phyloP scores from a whole-genome alignment of 2,329 filamentous ascomycete genomes.

The Calonectria henricotiae region DNA sequence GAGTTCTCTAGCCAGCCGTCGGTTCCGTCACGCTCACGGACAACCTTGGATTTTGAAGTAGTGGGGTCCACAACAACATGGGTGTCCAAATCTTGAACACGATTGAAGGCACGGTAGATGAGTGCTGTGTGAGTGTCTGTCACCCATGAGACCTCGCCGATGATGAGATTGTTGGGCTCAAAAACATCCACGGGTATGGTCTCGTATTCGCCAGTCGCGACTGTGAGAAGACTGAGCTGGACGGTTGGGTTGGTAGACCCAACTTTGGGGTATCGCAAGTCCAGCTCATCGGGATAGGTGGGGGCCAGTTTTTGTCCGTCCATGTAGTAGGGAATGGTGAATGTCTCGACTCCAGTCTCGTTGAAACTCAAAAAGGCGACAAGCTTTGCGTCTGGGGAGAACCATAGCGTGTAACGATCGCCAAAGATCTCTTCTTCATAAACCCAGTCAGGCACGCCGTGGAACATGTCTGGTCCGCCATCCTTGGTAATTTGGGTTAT shows the following conservation, averaged over 20 bases:
- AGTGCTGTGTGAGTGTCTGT: conserved; percentile 74
- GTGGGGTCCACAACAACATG: conserved; percentile 73
- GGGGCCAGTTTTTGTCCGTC: conserved; percentile 71
- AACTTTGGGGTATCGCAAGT: conserved; percentile 80
- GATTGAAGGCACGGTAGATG: conserved; percentile 78
- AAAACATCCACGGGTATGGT: conserved; percentile 72
- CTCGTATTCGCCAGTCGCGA: conserved; percentile 64
- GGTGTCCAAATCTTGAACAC: conserved; percentile 78
- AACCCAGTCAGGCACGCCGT: conserved; percentile 83
- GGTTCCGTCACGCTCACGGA: conserved; percentile 72
- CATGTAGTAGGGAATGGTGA: conserved; percentile 79
- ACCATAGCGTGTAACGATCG: conserved; percentile 89
- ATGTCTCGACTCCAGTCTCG: conserved; percentile 79
- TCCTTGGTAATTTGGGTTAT: conserved; percentile 73
- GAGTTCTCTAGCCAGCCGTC: conserved; percentile 77
- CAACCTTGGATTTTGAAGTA: conserved; percentile 62
- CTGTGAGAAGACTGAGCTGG: conserved; percentile 71
- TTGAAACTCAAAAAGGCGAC: conserved; percentile 93
- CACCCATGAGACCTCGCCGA: conserved; percentile 80
- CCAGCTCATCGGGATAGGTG: conserved; percentile 74
- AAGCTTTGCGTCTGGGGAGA: conserved; percentile 89
- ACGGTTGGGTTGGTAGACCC: conserved; percentile 79
- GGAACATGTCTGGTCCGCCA: conserved; percentile 75
- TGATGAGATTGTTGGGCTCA: conserved; percentile 73
- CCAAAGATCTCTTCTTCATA: conserved; percentile 80